These are phyloP conservation scores for Durio zibethinus DNA, from an alignment of 345 rosid species.

Conservation along the genomic window DNA sequence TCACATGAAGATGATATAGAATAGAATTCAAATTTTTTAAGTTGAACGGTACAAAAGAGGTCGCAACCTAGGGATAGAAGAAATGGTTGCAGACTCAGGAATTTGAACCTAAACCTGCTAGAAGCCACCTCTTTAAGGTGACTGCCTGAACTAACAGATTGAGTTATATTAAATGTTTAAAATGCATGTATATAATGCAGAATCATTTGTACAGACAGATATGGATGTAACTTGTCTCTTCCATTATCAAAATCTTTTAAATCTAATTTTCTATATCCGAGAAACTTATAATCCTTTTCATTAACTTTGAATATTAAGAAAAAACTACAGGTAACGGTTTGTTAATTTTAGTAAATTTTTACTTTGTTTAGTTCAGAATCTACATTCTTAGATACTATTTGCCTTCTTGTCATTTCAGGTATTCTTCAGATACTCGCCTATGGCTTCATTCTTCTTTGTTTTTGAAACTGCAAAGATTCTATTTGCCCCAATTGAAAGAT, in stretches of 20 bases:
- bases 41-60: too few relatives aligned
- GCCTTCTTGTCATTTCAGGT: conserved; percentile 4
- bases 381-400: background rate
- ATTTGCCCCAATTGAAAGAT: conserved; percentile 4
- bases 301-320: background rate
- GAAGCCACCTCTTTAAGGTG: too few relatives aligned
- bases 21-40: too few relatives aligned
- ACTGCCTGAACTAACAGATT: too few relatives aligned
- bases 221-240: background rate
- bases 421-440: background rate
- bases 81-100: too few relatives aligned
- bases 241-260: background rate
- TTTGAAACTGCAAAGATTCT: background rate
- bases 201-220: background rate
- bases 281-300: background rate
- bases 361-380: background rate
- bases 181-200: background rate
- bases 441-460: background rate
- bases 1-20: too few relatives aligned
- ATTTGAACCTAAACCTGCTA: too few relatives aligned
- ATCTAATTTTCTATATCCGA: background rate
- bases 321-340: background rate
- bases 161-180: too few relatives aligned
- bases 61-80: too few relatives aligned
- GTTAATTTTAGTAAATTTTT: background rate